Evolutionary conservation across 2,329 filamentous ascomycete species (phyloP).

Genomic region (Calonectria pteridis): DNA sequence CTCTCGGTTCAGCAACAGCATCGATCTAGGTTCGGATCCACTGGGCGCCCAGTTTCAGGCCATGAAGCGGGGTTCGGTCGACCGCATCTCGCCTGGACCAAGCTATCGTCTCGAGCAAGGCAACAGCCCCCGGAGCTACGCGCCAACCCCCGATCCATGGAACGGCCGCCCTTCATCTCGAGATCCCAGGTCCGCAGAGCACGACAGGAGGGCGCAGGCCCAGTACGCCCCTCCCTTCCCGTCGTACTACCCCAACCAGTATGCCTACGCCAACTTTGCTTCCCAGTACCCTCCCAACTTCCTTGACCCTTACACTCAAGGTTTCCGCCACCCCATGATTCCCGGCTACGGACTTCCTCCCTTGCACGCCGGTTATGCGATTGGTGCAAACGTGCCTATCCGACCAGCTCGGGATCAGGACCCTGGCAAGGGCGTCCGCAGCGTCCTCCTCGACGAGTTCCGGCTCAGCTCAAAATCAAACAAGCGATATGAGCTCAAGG

Average conservation of each 20-base stretch:
- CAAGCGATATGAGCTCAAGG: slow-evolving; percentile 84
- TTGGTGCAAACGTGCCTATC: slow-evolving; percentile 44
- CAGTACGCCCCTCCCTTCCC: slow-evolving; percentile 48
- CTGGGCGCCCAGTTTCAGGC: slow-evolving; percentile 42
- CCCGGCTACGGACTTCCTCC: slow-evolving; percentile 50
- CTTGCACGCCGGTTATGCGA: slow-evolving; percentile 47
- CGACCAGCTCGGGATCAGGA: slow-evolving; percentile 68
- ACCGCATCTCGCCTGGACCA: slow-evolving; percentile 52
- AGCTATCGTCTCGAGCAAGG: slow-evolving; percentile 47
- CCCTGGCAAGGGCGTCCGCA: slow-evolving; percentile 72
- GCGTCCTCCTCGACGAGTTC: slow-evolving; percentile 83
- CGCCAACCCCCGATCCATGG: slow-evolving; percentile 54
- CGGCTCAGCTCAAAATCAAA: slow-evolving; percentile 79
- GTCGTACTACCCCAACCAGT: slow-evolving; percentile 49
- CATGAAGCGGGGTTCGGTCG: slow-evolving; percentile 54
- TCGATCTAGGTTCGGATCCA: slow-evolving; percentile 50
- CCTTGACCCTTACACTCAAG: slow-evolving; percentile 52
- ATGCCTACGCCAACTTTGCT: slow-evolving; percentile 45
- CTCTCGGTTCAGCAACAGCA: slow-evolving; percentile 43
- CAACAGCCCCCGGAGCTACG: slow-evolving; percentile 43
- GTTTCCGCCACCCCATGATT: slow-evolving; percentile 52
- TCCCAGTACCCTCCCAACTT: slow-evolving; percentile 52
- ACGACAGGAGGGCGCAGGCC: slow-evolving; percentile 52
- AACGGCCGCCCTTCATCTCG: slow-evolving; percentile 50
- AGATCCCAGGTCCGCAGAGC: slow-evolving; percentile 51